These are phyloP conservation scores for Zasmidium cellare DNA, from an alignment of 2,329 filamentous ascomycete species.

Conservation along the genomic window DNA sequence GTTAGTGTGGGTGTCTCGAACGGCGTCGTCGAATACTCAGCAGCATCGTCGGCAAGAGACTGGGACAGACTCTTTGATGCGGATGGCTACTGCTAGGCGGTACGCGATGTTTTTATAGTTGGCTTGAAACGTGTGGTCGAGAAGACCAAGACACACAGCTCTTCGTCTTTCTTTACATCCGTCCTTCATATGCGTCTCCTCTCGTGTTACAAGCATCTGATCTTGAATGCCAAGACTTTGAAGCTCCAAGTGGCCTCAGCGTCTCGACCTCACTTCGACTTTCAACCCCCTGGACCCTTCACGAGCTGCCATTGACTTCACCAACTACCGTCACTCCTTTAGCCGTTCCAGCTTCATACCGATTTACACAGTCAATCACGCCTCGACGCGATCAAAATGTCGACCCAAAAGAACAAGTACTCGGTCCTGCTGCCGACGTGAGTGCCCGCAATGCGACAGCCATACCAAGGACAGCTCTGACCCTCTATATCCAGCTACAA, in stretches of 20 bases:
- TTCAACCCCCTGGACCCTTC: neutral
- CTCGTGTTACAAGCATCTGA: too few species aligned
- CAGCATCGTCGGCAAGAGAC: neutral
- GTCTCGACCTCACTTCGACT: neutral
- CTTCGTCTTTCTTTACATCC: too few species aligned
- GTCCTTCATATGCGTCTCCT: too few species aligned
- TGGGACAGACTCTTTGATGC: neutral
- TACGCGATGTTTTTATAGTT: conserved; percentile 1
- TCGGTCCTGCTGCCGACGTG: conserved; percentile 89
- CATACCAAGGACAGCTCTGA: neutral
- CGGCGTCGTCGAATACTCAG: neutral
- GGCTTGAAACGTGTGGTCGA: neutral
- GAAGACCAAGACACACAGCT: neutral
- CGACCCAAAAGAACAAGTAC: conserved; percentile 76
- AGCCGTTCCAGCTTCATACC: neutral
- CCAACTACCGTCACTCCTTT: conserved; percentile 22
- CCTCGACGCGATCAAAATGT: conserved; percentile 26
- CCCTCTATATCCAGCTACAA: conserved; percentile 67
- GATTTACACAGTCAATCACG: neutral
- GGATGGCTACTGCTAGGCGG: neutral
- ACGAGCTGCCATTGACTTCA: neutral
- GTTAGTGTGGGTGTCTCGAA: neutral
- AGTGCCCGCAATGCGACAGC: neutral
- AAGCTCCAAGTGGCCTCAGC: neutral
- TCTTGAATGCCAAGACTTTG: too few species aligned